phyloP scores from a whole-genome alignment of 176 grass and related monocot genomes.

The Rhipidocladum racemiflorum region DNA sequence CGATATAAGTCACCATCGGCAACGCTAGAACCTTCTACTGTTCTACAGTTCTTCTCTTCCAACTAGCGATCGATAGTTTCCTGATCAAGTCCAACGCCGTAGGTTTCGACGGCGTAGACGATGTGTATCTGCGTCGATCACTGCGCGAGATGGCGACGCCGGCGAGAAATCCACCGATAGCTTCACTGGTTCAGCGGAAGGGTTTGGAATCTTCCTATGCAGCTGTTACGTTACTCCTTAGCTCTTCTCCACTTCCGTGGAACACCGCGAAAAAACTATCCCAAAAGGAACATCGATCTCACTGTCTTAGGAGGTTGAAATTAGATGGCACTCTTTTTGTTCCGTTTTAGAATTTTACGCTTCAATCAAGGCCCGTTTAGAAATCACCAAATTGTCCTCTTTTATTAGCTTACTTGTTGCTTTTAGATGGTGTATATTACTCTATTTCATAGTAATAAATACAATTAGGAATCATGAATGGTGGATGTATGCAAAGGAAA shows the following conservation, averaged over 20 bases:
- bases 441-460: too few species aligned
- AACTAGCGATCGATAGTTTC: not conserved
- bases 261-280: not conserved
- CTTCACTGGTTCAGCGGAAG: not conserved
- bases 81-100: not conserved
- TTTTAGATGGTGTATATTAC: too few species aligned
- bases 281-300: not conserved
- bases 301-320: not conserved
- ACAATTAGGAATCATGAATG: too few species aligned
- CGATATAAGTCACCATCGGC: not conserved
- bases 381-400: too few species aligned
- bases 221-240: constrained; percentile 16
- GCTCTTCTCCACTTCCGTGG: constrained; percentile 8
- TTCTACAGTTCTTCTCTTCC: not conserved
- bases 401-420: too few species aligned
- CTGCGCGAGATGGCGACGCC: constrained; percentile 1
- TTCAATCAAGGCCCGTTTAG: too few species aligned
- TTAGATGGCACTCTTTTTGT: not conserved
- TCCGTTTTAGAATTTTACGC: too few species aligned
- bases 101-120: not conserved
- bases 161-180: not conserved
- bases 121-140: constrained; percentile 18
- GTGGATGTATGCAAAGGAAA: too few species aligned
- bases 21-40: too few species aligned
- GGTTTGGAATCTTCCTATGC: not conserved